These are phyloP conservation scores for Penicillium sp. DNA, from an alignment of 2,329 filamentous ascomycete species.

Conservation along the genomic window DNA sequence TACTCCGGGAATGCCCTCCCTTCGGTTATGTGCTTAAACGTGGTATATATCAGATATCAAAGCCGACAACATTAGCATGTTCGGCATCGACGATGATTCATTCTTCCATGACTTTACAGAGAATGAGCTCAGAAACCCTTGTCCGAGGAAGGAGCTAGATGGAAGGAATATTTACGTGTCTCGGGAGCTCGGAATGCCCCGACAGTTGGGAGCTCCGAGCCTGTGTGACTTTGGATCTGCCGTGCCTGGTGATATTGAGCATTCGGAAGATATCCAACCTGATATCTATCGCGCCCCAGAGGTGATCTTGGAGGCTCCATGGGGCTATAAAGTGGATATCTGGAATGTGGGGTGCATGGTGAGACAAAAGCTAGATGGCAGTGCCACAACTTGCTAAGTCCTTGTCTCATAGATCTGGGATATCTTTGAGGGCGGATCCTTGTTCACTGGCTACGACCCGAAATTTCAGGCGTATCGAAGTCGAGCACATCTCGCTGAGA, in stretches of 20 bases:
- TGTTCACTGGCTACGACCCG: slow-evolving; percentile 40
- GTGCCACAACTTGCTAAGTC: no score
- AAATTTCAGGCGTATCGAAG: slow-evolving; percentile 36
- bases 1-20: no score
- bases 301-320: slow-evolving; percentile 41
- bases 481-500: slow-evolving; percentile 44
- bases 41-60: slow-evolving; percentile 37
- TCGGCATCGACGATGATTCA: slow-evolving; percentile 35
- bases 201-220: slow-evolving; percentile 32
- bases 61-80: slow-evolving; percentile 43
- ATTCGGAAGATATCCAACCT: slow-evolving; percentile 25
- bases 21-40: no score
- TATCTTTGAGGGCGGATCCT: slow-evolving; percentile 39
- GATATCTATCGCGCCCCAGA: slow-evolving; percentile 35
- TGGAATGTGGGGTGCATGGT: slow-evolving; percentile 48
- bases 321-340: slow-evolving; percentile 45
- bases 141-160: slow-evolving; percentile 37
- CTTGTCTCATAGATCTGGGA: slow-evolving; percentile 43
- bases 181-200: slow-evolving; percentile 31
- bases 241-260: slow-evolving; percentile 30
- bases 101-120: slow-evolving; percentile 37
- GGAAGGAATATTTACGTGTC: slow-evolving; percentile 42
- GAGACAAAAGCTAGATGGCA: slow-evolving; percentile 19
- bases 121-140: no score
- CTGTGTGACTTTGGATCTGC: slow-evolving; percentile 47